Evolutionary conservation across 306 rosid species (phyloP).

Genomic region (Cicer arietinum): DNA sequence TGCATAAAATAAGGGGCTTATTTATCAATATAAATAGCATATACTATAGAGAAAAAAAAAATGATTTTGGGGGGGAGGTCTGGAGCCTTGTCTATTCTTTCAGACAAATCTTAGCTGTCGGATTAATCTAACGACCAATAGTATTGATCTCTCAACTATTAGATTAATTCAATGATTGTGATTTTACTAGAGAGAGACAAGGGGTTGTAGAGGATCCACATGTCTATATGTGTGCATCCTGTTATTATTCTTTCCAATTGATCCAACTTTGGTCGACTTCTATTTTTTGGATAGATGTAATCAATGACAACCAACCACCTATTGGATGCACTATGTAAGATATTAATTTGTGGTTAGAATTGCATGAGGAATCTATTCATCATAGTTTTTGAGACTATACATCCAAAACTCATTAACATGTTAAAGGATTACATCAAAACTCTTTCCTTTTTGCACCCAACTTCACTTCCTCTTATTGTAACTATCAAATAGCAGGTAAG

Average conservation of each 20-base stretch:
- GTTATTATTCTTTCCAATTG: neutral
- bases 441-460: neutral
- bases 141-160: neutral
- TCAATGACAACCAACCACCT: constrained; percentile 39
- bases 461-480: neutral
- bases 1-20: neutral
- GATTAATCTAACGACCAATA: neutral
- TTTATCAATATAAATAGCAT: too few relatives aligned
- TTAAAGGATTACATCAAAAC: neutral
- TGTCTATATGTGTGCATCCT: neutral
- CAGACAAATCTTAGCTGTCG: neutral
- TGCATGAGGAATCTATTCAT: constrained; percentile 19
- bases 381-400: neutral
- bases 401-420: neutral
- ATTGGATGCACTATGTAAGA: neutral
- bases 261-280: neutral
- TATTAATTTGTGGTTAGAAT: constrained; percentile 44
- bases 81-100: neutral
- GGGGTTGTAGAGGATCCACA: neutral
- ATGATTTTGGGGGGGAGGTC: too few relatives aligned
- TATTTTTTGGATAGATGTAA: neutral
- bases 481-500: neutral
- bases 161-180: neutral
- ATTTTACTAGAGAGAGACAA: neutral
- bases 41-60: too few relatives aligned